Evolutionary conservation across 2,329 filamentous ascomycete species (phyloP), one percentile per base, ranked within the genome.

Genomic region (Ampelomyces quisqualis): DNA sequence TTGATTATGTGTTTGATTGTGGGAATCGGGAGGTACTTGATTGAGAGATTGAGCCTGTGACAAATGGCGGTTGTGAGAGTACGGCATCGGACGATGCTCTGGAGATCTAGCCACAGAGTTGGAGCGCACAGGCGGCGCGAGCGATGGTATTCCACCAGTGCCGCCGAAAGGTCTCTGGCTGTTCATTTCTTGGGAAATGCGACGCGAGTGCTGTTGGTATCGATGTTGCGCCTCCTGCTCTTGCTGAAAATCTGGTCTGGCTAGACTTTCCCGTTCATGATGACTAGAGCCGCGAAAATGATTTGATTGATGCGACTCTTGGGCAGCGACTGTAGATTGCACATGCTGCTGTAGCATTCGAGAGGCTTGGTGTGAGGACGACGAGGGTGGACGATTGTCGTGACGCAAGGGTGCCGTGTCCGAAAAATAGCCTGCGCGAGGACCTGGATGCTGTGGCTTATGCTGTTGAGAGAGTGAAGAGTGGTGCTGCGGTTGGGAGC

Each of bases 361-460:
- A 27, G 55, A 40, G 17, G 50, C 34, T 40, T 57, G 55, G 38
- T 55, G 40, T 1, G 62, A 51, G 19, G 62, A 49, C 24, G 64
- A 63, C 11, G 62, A 60, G 9, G 58, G 36, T 22, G 55, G 57
- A 24, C 65, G 56, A 34, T 49, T 55, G 10, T 68, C 65, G 7
- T 52, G 38, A 22, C 64, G 62, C 6, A 54, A 24, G 6, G 55
- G 49, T 15, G 55, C n/a, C 13, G 65, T 61, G 36, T 68, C 62
- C 10, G 64, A 65, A 36, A 69, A 69, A 40, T 57, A 69, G 2
- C 66, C 66, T 28, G 59, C 55, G 34, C 53, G 60, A 44, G 66
- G 66, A 10, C 59, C 62, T 22, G 49, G 51, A 30, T 57, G 55
- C 27, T 58, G 54, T 18, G 54, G 43, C 36, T 64, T 65, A 14